Evolutionary conservation across 2,329 filamentous ascomycete species (phyloP), one percentile per base, ranked within the genome.

Genomic region (Pestalotiopsis sp.): DNA sequence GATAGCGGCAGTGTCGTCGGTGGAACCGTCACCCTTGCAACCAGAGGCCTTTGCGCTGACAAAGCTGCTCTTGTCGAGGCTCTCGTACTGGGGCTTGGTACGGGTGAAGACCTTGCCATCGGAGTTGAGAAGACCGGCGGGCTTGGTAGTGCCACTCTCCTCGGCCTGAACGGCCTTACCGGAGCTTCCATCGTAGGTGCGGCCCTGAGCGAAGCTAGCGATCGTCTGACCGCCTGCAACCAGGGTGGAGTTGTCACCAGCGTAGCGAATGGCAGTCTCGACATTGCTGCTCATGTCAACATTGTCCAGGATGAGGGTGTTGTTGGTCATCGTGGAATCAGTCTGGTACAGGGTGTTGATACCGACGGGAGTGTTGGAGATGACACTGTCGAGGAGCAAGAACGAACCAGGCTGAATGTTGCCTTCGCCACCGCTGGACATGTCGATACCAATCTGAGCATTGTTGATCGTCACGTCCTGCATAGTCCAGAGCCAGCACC

Each of bases 401-500:
- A 97, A 87, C 1, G 95, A 97, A 67, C 96, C 96, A 65, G 97
- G 94, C 12, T 90, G 92, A 82, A 96, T 92, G 73, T 76, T 73
- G n/a, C 85, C 82, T 39, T 83, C 78, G 31, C 85, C 88, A 63
- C 89, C 87, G 73, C 87, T 88, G 66, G 91, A 88, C 90, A 97
- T 93, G 80, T 97, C 92, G 71, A 97, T 83, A 67, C 93, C 94
- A 52, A 95, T 81, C n/a, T 84, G 82, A 77, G 91, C 93, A 77
- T 91, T 89, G 79, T 93, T 90, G 80, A 97, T 93, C 60, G 82
- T 86, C 49, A 97, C 74, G 45, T 88, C 92, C 78, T 95, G 93
- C 81, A 96, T 89, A 59, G 91, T 90, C 91, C 92, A 97, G 20
- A 90, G 85, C 94, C 94, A 97, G 83, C 95, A 93, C 94, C 94